Base-by-base conservation (phyloP, 2,329 filamentous ascomycete genomes). In the Cladosporium sp. region DNA sequence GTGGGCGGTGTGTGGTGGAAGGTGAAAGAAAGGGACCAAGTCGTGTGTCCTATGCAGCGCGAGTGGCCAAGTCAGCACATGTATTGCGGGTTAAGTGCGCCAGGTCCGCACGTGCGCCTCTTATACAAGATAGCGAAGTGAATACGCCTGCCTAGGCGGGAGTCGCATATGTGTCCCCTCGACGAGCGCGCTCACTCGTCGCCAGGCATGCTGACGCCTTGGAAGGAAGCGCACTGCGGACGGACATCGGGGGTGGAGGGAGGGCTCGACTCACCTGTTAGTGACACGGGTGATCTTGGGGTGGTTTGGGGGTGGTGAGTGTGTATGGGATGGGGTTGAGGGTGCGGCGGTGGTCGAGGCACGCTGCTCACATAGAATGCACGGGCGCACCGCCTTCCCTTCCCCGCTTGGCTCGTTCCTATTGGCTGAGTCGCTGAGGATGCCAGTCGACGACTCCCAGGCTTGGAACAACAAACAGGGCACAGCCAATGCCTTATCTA, bases 81-180 rank as follows among this genome's bases (percentile, higher is more conserved):
- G 54, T 26, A 23, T 53, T 46, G 26, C 21, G 16, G 30, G 18
- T 21, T 21, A 18, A 16, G 43, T 30, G 51, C 39, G 26, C 16
- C 23, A 18, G 30, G 21, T 7, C 7, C 21, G 32, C 26, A 43
- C 63, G 58, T 65, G 43, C 56, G 63, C 56, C 23, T 46, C 26
- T 58, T 43, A 65, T 59, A 51, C 36, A 46, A 28, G 21, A 36
- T 11, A 25, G 48, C 49, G 54, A n/a, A 43, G 54, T 57, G 63
- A 59, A 59, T 65, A 53, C 63, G 63, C 54, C 63, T 65, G 63
- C 63, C 63, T 65, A 43, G 46, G 25, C 51, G 62, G 25, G 48
- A 56, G 63, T 65, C 63, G 63, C 63, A 65, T 65, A 65, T 36
- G 63, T 65, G 63, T 59, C 63, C 63, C 63, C 32, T 65, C 36